Evolutionary conservation across 768 basidiomycete species (phyloP).

Genomic region (Kwoniella heveanensis): DNA sequence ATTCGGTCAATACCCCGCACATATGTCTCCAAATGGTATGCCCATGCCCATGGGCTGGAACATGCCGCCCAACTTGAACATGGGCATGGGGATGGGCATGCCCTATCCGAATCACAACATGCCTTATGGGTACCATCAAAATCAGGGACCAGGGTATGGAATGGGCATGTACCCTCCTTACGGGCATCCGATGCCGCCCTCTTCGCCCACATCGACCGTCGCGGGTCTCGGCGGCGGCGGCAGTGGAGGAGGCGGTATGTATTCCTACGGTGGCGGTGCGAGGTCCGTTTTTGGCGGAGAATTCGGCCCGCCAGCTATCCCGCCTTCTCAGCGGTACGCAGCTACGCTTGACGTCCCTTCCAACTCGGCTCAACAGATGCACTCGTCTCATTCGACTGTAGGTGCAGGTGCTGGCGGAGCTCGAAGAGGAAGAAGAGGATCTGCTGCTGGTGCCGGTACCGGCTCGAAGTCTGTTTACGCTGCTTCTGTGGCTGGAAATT

Average conservation of each 20-base stretch:
- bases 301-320: slow-evolving; percentile 39
- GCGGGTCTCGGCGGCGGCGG: neutral
- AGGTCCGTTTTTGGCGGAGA: slow-evolving; percentile 46
- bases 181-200: slow-evolving; percentile 10
- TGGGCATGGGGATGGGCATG: slow-evolving; percentile 9
- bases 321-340: slow-evolving; percentile 6
- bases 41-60: slow-evolving; percentile 10
- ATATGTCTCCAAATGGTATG: slow-evolving; percentile 4
- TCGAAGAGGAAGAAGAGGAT: neutral
- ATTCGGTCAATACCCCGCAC: slow-evolving; percentile 8
- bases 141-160: neutral
- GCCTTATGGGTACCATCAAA: slow-evolving; percentile 8
- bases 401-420: neutral
- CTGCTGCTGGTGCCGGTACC: too few species aligned
- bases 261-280: slow-evolving; percentile 30
- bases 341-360: neutral
- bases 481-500: slow-evolving; percentile 2
- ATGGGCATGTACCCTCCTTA: slow-evolving; percentile 3
- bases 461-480: slow-evolving; percentile 6
- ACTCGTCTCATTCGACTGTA: neutral
- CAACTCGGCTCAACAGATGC: neutral
- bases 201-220: neutral
- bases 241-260: slow-evolving; percentile 20
- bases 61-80: slow-evolving; percentile 1
- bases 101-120: slow-evolving; percentile 3